Percentiles rank a stretch among this genome's conserved stretches.
Conservation (phyloP, 352 stramenopile species). For the Phytophthora boehmeriae region DNA sequence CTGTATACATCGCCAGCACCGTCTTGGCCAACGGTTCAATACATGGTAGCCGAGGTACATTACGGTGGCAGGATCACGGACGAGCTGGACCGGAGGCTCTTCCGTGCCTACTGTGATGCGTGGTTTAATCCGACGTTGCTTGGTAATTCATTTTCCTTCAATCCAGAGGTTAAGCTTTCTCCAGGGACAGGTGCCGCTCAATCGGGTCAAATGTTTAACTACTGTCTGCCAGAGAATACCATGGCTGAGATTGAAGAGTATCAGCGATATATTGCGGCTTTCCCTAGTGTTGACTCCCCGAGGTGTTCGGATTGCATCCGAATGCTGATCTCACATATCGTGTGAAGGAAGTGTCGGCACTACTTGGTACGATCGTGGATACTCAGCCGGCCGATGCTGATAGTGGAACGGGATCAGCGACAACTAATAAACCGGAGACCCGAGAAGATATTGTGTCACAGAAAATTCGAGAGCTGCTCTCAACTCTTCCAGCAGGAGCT, state of each 20-base stretch:
- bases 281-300: conserved; percentile 73
- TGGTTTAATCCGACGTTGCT: conserved; percentile 76
- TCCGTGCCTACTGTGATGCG: conserved; percentile 74
- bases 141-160: conserved; percentile 70
- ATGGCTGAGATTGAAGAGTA: conserved; percentile 41
- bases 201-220: conserved; percentile 50
- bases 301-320: conserved; percentile 82
- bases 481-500: conserved; percentile 51
- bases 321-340: conserved; percentile 83
- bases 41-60: conserved; percentile 85
- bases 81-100: conserved; percentile 76
- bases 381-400: conserved; percentile 69
- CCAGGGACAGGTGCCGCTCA: conserved; percentile 19
- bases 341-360: conserved; percentile 71
- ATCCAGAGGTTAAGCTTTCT: conserved; percentile 50
- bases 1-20: conserved; percentile 59
- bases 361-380: conserved; percentile 68
- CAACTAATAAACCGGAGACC: conserved; percentile 42
- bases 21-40: conserved; percentile 79
- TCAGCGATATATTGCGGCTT: conserved; percentile 52
- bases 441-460: conserved; percentile 65
- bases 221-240: conserved; percentile 28
- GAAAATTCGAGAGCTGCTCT: conserved; percentile 62
- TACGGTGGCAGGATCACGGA: conserved; percentile 85
- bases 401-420: conserved; percentile 7